Evolutionary conservation across 495 filamentous ascomycete genomes (phyloP).

Genomic region (Tuber microsphaerosporum): DNA sequence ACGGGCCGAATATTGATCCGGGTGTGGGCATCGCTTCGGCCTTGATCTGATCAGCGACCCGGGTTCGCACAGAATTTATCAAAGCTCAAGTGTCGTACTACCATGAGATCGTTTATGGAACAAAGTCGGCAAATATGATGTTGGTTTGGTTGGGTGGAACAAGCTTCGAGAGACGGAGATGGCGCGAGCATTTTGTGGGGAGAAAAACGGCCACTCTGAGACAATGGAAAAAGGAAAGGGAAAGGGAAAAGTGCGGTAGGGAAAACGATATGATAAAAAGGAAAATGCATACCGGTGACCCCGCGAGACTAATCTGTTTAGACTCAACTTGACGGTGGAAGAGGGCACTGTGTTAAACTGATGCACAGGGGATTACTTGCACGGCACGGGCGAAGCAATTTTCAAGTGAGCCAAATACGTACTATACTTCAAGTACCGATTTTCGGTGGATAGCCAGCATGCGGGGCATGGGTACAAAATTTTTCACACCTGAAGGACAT

Average conservation of each 20-base stretch:
- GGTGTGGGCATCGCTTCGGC: background rate
- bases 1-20: background rate
- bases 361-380: background rate
- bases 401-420: background rate
- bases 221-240: conserved; percentile 1
- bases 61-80: background rate
- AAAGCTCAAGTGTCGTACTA: background rate
- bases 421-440: background rate
- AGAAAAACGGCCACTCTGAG: background rate
- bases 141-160: background rate
- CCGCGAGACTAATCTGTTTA: background rate
- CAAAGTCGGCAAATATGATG: background rate
- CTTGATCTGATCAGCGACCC: background rate
- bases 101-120: background rate
- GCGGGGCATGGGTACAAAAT: background rate
- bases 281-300: background rate
- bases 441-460: background rate
- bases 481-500: background rate
- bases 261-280: background rate
- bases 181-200: background rate
- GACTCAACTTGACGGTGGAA: background rate
- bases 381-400: background rate
- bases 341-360: background rate
- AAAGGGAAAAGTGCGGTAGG: background rate
- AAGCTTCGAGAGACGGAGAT: background rate